Evolutionary conservation across 179 eudicot species (phyloP), one percentile per base, ranked within the genome.

Genomic region (Heliamphora pulchella): DNA sequence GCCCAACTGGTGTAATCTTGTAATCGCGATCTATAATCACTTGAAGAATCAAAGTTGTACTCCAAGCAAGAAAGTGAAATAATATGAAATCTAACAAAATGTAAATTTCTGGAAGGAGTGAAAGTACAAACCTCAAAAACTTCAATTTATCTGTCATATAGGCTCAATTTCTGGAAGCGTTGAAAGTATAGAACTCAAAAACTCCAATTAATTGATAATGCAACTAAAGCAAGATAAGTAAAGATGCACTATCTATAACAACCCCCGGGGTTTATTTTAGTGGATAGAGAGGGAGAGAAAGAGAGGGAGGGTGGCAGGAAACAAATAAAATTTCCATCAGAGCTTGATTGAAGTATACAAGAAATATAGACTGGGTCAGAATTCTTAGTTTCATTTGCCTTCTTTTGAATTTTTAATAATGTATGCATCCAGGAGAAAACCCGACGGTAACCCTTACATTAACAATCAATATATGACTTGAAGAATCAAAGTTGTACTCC

Each of bases 351-450:
- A 65, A 65, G 70, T 65, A 65, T 7, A 3, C 44, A 65, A 65
- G 46, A 31, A 65, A 65, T 31, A 20, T 46, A 65, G 70, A 65
- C 70, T 46, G 70, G 31, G 70, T 65, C 70, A 31, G 31, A 31
- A 22, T 39, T 65, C 39, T 46, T 65, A 65, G 70, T 65, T 65
- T 46, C 70, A 0, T 31, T 31, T 65, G 70, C 70, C 13, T 31
- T 65, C 46, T 65, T 65, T 65, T 65, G 70, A 65, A 65, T 31
- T 65, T 46, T 65, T 43, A 65, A 5, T 65, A 43, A 22, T 65
- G 31, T 65, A 39, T 65, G 44, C 70, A 65, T 46, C 13, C 70
- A 22, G 70, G 70, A 65, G 70, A 46, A 22, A 65, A 46, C 70
- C 70, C 70, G 0, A 9, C 47, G 11, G 46, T 11, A 17, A 39